These are phyloP conservation scores for Stipa capillata DNA, from an alignment of 176 grass and related monocot species.

Conservation along the genomic window DNA sequence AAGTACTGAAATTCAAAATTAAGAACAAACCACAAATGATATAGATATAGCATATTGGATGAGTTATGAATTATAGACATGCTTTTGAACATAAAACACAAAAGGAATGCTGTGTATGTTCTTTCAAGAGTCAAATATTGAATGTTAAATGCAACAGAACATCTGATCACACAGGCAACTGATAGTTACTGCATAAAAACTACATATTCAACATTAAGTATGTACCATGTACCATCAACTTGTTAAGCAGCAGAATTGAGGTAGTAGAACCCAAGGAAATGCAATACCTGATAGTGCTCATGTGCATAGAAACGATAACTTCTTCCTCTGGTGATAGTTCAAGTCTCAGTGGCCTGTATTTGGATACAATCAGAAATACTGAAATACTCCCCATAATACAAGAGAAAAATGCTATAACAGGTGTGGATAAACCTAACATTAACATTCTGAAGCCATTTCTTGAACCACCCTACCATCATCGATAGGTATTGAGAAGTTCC, in stretches of 20 bases:
- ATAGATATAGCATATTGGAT: no score
- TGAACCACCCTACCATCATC: not conserved
- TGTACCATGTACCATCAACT: not conserved
- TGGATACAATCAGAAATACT: conserved; percentile 25
- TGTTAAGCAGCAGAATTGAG: not conserved
- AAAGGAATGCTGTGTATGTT: no score
- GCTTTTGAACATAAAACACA: no score
- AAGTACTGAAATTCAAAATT: no score
- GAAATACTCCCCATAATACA: not conserved
- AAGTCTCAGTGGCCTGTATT: conserved; percentile 70
- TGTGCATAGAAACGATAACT: conserved; percentile 81
- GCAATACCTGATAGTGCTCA: conserved; percentile 93
- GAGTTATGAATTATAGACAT: no score
- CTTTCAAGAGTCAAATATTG: conserved; percentile 1
- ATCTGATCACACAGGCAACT: conserved; percentile 13
- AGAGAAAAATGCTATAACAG: not conserved
- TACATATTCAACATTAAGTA: not conserved
- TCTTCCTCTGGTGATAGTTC: conserved; percentile 95
- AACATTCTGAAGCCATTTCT: not conserved
- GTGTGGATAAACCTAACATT: not conserved
- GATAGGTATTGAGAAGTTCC: not conserved
- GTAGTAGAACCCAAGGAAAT: not conserved
- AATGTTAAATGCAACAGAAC: not conserved
- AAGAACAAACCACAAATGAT: no score
- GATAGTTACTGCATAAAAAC: not conserved